A percentile compares a stretch with the other conserved stretches of the same genome.
These are phyloP conservation scores for Tetrapisispora fleetii DNA, from an alignment of 805 yeast genomes.

Conservation along the genomic window DNA sequence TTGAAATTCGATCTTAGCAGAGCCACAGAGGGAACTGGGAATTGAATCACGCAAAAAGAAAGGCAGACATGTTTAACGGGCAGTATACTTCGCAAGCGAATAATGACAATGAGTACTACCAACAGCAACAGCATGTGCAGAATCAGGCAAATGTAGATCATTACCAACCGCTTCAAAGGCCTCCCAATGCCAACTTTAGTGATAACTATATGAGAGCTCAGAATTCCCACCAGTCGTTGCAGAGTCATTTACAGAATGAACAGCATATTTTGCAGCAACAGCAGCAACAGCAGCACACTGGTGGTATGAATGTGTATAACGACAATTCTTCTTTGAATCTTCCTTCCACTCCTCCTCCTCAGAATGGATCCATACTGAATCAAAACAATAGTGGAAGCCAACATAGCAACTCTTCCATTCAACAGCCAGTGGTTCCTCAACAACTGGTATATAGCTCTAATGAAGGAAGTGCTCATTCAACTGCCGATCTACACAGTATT, in stretches of 20 bases:
- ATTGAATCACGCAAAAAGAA: background rate
- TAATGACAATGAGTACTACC: slow-evolving; percentile 1
- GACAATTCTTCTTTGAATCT: slow-evolving; percentile 24
- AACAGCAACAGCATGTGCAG: slow-evolving; percentile 1
- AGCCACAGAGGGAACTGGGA: background rate
- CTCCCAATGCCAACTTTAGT: slow-evolving; percentile 31
- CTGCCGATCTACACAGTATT: slow-evolving; percentile 13
- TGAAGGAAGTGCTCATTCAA: slow-evolving; percentile 24
- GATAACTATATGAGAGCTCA: slow-evolving; percentile 30
- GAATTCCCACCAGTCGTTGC: slow-evolving; percentile 32
- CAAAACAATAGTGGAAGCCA: slow-evolving; percentile 8
- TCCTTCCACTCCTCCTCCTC: slow-evolving; percentile 26
- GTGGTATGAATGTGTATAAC: slow-evolving; percentile 15
- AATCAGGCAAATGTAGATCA: slow-evolving; percentile 3
- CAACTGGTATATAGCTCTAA: slow-evolving; percentile 12
- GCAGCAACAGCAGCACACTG: slow-evolving; percentile 4
- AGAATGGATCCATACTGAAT: slow-evolving; percentile 6
- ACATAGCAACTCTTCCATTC: slow-evolving; percentile 8
- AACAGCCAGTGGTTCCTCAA: slow-evolving; percentile 15
- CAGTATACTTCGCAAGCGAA: slow-evolving; percentile 1
- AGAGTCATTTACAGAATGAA: slow-evolving; percentile 15
- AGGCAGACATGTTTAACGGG: background rate
- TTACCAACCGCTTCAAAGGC: slow-evolving; percentile 20
- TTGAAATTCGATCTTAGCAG: background rate
- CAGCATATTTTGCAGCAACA: background rate